Percentiles rank a stretch among this genome's conserved stretches.
Conservation (phyloP, 1,139 yeast species). For the Pneumocystis canis region DNA sequence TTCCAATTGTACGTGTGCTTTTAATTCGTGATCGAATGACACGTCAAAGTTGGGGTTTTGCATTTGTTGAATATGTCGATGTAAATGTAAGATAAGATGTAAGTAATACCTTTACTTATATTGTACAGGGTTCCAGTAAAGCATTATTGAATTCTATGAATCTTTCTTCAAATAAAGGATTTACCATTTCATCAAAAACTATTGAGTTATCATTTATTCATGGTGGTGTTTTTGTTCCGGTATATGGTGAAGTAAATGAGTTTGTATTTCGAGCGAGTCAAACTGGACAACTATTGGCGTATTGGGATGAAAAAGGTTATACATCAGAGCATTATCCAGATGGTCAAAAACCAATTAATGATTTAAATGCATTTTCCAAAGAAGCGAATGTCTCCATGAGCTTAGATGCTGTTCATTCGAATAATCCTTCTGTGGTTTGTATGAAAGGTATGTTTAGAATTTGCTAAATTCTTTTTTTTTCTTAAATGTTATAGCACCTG, state of each 20-base stretch:
- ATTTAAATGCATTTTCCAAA: not conserved
- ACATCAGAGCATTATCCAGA: constrained; percentile 11
- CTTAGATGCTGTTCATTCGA: not conserved
- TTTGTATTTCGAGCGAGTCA: constrained; percentile 13
- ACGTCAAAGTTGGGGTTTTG: constrained; percentile 14
- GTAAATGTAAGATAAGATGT: constrained; percentile 6
- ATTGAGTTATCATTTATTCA: constrained; percentile 13
- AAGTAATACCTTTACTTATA: not conserved
- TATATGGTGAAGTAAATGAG: constrained; percentile 7
- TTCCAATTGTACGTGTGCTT: constrained; percentile 11
- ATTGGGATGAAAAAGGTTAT: constrained; percentile 15
- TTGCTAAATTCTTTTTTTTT: not conserved
- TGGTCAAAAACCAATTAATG: constrained; percentile 3
- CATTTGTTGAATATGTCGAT: constrained; percentile 14
- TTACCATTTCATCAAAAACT: constrained; percentile 9
- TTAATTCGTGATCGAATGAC: constrained; percentile 13
- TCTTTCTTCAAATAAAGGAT: constrained; percentile 3
- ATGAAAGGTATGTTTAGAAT: constrained; percentile 1
- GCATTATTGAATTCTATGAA: constrained; percentile 7
- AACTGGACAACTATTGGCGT: constrained; percentile 8
- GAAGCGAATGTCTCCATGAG: not conserved
- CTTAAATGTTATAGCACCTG: not conserved
- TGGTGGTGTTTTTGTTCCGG: constrained; percentile 17
- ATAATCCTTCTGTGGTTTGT: not conserved
- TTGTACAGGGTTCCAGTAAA: not conserved